Conservation (phyloP, 2,329 filamentous ascomycete genomes). For the Talaromyces albobiverticillius region DNA sequence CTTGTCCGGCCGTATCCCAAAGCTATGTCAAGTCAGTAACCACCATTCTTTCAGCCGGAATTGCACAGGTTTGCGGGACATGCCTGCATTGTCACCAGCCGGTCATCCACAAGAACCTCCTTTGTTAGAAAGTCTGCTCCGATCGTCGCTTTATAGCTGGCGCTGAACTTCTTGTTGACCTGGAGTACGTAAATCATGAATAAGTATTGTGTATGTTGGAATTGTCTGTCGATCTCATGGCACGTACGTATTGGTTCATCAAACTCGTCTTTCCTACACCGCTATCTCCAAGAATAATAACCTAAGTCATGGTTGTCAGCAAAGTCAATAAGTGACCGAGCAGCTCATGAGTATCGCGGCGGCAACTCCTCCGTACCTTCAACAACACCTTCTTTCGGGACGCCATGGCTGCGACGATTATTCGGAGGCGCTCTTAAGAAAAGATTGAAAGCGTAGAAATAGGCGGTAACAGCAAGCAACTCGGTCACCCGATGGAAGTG, state of each 20-base stretch:
- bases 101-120: slow-evolving; percentile 94
- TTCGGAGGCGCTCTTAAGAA: not conserved
- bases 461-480: not conserved
- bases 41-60: not conserved
- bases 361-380: slow-evolving; percentile 59
- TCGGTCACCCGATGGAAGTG: not conserved
- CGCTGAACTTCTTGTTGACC: slow-evolving; percentile 99
- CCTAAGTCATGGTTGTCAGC: slow-evolving; percentile 51
- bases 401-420: slow-evolving; percentile 54
- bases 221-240: not conserved
- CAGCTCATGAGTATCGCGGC: slow-evolving; percentile 11
- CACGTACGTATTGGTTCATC: slow-evolving; percentile 99
- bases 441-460: not conserved
- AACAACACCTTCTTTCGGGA: slow-evolving; percentile 86
- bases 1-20: slow-evolving; percentile 96
- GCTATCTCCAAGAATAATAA: slow-evolving; percentile 98
- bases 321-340: not conserved
- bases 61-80: slow-evolving; percentile 16
- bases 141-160: slow-evolving; percentile 99
- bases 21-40: slow-evolving; percentile 55
- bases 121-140: slow-evolving; percentile 98
- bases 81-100: slow-evolving; percentile 98
- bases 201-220: slow-evolving; percentile 17
- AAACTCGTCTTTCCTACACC: slow-evolving; percentile 98
- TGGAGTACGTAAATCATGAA: slow-evolving; percentile 38